A percentile compares a stretch with the other conserved stretches of the same genome.
phyloP scores from a whole-genome alignment of 495 filamentous ascomycete species.

The Cercophora scortea region DNA sequence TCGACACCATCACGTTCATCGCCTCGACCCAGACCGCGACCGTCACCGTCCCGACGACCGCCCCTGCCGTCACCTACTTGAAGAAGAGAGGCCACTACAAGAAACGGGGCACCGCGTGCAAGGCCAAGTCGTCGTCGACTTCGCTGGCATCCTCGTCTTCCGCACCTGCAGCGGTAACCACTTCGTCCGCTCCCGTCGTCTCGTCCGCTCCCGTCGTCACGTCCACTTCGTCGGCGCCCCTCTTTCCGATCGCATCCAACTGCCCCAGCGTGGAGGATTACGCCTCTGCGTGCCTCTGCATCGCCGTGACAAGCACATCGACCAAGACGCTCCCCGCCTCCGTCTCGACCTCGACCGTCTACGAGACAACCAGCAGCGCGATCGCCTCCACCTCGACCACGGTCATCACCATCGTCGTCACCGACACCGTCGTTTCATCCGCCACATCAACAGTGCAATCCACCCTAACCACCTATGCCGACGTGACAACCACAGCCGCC shows the following conservation, averaged over 20 bases:
- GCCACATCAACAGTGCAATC: neutral
- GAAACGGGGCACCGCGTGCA: neutral
- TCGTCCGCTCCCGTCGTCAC: neutral
- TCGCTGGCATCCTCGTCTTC: neutral
- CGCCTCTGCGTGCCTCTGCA: neutral
- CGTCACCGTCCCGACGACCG: neutral
- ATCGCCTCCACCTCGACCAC: neutral
- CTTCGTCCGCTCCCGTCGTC: neutral
- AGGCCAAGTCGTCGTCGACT: neutral
- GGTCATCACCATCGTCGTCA: neutral
- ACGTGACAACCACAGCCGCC: neutral
- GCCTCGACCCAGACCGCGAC: neutral
- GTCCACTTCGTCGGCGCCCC: neutral
- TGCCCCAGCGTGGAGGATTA: neutral
- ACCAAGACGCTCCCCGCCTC: neutral
- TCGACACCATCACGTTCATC: neutral
- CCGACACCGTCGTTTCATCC: neutral
- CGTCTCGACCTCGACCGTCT: neutral
- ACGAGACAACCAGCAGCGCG: neutral
- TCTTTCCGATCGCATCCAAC: neutral
- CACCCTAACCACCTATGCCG: neutral
- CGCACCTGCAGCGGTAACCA: no score
- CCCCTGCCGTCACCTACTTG: neutral
- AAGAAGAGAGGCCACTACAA: neutral
- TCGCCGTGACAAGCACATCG: neutral